Base-by-base conservation (phyloP, 2,329 filamentous ascomycete species). In the Colletotrichum sp. region DNA sequence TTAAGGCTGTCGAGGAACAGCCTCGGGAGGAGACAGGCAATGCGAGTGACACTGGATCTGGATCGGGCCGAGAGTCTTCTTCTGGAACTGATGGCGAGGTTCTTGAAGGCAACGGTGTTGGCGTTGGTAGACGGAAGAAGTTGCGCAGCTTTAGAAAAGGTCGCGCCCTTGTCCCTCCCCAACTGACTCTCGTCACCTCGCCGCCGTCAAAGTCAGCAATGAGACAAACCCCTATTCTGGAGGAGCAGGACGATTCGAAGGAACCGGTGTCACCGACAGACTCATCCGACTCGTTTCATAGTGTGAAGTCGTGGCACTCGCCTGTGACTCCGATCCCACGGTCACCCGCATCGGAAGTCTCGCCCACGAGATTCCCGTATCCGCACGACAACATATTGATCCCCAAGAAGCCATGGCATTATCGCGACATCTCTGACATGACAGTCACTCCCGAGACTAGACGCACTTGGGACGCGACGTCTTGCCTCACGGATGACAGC, bases 231-330 rank as follows among this genome's bases (percentile, higher is more conserved):
- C 68, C 77, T 19, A 62, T 67, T n/a, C 29, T 69, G 15, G 71
- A 75, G 59, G 57, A 71, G 62, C 66, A 78, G 71, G 66, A 79
- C 68, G 61, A 77, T 59, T 69, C 80, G 34, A 75, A 81, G 63
- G 81, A 81, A 39, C 79, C 82, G 13, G 79, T 82, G n/a, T 90
- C 89, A 12, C 87, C 89, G 6, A 85, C 86, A 34, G 85, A 81
- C 44, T 87, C 87, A 16, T 82, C 87, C 19, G 90, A 90, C 69
- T 91, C 90, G 1, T 91, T 92, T 77, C 89, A 90, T 79, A 90
- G 87, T 72, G 84, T 87, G 7, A 85, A 89, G 75, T 89, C 89
- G 11, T 90, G 89, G 89, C 85, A 88, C 77, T 88, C 89, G 27
- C 84, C 86, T 12, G 81, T 85, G 49, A 84, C 84, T 7, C 83